phyloP scores from a whole-genome alignment of 1,284 basidiomycete genomes.

The Naganishia sp. region DNA sequence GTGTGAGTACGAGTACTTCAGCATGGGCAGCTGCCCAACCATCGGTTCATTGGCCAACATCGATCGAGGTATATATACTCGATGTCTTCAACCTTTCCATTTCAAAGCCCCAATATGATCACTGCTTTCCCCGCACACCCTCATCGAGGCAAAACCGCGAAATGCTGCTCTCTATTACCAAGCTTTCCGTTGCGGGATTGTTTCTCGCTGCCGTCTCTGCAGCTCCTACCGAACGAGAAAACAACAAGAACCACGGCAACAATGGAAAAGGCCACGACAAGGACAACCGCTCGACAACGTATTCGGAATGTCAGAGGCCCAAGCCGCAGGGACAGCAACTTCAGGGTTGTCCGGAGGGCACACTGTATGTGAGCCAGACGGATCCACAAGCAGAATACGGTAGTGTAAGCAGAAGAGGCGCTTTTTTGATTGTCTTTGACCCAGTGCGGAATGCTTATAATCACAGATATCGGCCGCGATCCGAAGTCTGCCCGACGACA shows the following conservation, averaged over 20 bases:
- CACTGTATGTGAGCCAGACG: constrained; percentile 33
- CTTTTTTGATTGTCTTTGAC: too few relatives aligned
- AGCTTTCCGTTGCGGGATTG: neutral
- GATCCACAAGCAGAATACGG: constrained; percentile 30
- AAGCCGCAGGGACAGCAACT: constrained; percentile 31
- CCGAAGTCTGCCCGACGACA: constrained; percentile 21
- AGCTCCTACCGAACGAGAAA: constrained; percentile 4
- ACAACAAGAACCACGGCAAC: constrained; percentile 1
- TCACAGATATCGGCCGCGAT: constrained; percentile 26
- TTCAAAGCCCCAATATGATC: neutral
- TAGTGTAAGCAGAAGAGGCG: constrained; percentile 1
- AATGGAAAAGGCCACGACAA: neutral
- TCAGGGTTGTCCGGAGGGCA: constrained; percentile 23
- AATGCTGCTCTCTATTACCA: constrained; percentile 11
- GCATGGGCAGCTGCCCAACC: too few relatives aligned
- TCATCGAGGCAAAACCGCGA: neutral
- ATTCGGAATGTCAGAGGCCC: constrained; percentile 28
- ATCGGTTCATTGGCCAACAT: too few relatives aligned
- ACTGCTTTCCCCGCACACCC: neutral
- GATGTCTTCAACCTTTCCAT: neutral
- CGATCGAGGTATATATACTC: constrained; percentile 7
- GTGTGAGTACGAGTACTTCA: too few relatives aligned
- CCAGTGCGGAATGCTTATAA: too few relatives aligned
- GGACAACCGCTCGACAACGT: constrained; percentile 5
- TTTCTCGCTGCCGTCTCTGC: neutral